Conservation (phyloP, 148 eudicot genomes). For the Tetragonia tetragonoides region DNA sequence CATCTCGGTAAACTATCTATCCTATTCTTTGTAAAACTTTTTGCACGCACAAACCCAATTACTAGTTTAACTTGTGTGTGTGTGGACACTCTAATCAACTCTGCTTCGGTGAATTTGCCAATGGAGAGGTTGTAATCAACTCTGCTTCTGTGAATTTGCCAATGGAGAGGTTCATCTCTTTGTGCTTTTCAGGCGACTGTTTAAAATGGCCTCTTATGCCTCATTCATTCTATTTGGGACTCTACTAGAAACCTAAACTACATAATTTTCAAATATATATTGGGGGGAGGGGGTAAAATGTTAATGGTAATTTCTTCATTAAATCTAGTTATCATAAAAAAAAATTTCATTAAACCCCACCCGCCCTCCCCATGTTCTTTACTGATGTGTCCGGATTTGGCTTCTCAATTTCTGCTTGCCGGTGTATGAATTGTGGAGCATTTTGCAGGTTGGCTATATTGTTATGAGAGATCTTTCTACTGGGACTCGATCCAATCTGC, state of each 20-base stretch:
- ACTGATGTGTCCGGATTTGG: neutral
- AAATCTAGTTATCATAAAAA: no score
- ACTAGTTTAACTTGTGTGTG: neutral
- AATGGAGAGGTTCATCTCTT: neutral
- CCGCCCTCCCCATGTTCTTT: neutral
- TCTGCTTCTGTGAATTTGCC: slow-evolving; percentile 8
- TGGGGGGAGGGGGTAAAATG: neutral
- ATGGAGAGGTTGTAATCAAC: neutral
- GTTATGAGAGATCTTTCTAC: slow-evolving; percentile 67
- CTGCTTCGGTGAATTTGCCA: slow-evolving; percentile 1
- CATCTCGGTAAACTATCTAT: slow-evolving; percentile 40
- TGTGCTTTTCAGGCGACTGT: neutral
- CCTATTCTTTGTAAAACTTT: neutral
- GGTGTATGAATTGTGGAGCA: slow-evolving; percentile 9
- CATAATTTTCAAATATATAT: no score
- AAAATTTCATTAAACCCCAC: no score
- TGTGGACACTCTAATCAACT: neutral
- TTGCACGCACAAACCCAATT: neutral
- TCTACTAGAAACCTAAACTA: no score
- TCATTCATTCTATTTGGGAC: no score
- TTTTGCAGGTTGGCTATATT: slow-evolving; percentile 85
- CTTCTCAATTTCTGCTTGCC: neutral
- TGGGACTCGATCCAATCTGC: slow-evolving; percentile 57
- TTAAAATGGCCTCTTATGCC: no score
- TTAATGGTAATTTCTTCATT: neutral